Conservation (phyloP, 305 asterid species). For the Striga hermonthica region DNA sequence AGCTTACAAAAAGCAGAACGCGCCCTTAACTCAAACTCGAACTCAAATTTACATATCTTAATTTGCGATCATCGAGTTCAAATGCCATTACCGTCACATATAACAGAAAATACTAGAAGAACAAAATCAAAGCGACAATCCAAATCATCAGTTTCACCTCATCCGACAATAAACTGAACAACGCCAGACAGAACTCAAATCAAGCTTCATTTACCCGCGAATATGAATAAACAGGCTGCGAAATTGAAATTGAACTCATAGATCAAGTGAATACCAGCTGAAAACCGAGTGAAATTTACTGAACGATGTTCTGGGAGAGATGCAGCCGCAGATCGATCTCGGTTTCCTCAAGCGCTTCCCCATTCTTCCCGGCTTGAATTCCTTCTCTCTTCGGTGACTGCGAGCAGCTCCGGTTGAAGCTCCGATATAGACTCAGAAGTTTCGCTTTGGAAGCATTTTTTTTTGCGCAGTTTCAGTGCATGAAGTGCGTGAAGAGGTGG, state of each 20-base stretch:
- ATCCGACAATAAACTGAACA: slow-evolving; percentile 22
- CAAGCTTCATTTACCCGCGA: slow-evolving; percentile 9
- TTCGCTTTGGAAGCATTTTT: not conserved
- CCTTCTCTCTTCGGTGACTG: not conserved
- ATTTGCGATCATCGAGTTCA: not conserved
- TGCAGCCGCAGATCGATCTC: slow-evolving; percentile 69
- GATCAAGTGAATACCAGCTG: slow-evolving; percentile 50
- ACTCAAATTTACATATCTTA: slow-evolving; percentile 12
- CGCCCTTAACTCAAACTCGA: not conserved
- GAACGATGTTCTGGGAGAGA: slow-evolving; percentile 59
- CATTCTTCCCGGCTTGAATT: slow-evolving; percentile 37
- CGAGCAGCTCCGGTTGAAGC: not conserved
- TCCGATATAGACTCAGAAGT: not conserved
- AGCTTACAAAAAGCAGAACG: slow-evolving; percentile 23
- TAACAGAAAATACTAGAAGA: slow-evolving; percentile 14
- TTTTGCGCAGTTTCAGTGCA: slow-evolving; percentile 21
- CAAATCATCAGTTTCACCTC: slow-evolving; percentile 6
- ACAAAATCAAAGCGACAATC: slow-evolving; percentile 1
- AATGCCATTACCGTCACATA: not conserved
- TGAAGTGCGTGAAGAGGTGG: slow-evolving; percentile 33
- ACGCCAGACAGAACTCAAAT: slow-evolving; percentile 20
- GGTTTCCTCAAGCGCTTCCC: slow-evolving; percentile 83
- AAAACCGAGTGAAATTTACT: slow-evolving; percentile 55
- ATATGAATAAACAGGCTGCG: not conserved
- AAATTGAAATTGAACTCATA: slow-evolving; percentile 8